Conservation (phyloP, 2,329 filamentous ascomycete genomes). For the Pseudogymnoascus sp. region DNA sequence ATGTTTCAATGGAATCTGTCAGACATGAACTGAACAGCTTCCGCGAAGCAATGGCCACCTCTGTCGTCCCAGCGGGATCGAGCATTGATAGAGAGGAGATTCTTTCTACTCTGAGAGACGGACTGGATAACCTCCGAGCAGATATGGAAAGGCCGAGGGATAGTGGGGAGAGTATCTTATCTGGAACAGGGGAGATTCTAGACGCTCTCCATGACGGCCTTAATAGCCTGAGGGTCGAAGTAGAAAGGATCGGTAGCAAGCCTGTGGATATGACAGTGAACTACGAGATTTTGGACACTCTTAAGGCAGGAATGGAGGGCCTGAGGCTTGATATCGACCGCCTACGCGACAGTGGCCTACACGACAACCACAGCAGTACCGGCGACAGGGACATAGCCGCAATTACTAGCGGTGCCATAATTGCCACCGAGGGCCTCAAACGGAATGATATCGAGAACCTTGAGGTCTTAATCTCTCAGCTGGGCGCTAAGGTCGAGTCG, state of each 20-base stretch:
- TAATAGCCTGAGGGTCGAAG: slow-evolving; percentile 65
- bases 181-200: slow-evolving; percentile 77
- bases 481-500: slow-evolving; percentile 77
- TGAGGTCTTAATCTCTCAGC: slow-evolving; percentile 72
- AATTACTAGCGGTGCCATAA: slow-evolving; percentile 44
- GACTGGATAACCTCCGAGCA: slow-evolving; percentile 65
- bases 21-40: slow-evolving; percentile 50
- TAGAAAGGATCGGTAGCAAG: slow-evolving; percentile 72
- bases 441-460: slow-evolving; percentile 77
- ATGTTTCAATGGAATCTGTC: slow-evolving; percentile 46
- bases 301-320: slow-evolving; percentile 72
- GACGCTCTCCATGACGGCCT: slow-evolving; percentile 87
- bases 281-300: slow-evolving; percentile 81
- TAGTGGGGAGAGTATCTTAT: slow-evolving; percentile 23
- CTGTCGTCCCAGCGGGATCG: slow-evolving; percentile 40
- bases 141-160: slow-evolving; percentile 55
- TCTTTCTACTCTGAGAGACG: slow-evolving; percentile 54
- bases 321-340: slow-evolving; percentile 72
- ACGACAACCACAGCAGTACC: slow-evolving; percentile 22
- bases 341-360: slow-evolving; percentile 52
- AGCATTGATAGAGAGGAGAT: slow-evolving; percentile 57
- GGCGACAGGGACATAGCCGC: slow-evolving; percentile 44
- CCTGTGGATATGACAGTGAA: slow-evolving; percentile 76
- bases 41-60: slow-evolving; percentile 48
- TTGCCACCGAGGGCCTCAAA: slow-evolving; percentile 48